These are phyloP conservation scores for Oryza meridionalis DNA, from an alignment of 176 grass and related monocot genomes.

Conservation along the genomic window DNA sequence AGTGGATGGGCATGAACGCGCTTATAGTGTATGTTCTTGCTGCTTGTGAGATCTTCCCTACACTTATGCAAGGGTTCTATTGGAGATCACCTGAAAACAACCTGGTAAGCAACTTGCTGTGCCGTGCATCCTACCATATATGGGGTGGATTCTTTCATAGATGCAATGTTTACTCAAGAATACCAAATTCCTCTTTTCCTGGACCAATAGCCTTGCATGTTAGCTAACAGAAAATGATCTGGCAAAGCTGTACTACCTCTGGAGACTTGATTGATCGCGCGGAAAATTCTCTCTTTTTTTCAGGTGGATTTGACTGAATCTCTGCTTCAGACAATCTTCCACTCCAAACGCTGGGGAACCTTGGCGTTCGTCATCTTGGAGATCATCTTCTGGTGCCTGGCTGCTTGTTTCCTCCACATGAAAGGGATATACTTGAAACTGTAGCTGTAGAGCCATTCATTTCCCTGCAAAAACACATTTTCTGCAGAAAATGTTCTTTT, in stretches of 20 bases:
- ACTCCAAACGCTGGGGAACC: constrained; percentile 76
- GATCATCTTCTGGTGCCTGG: constrained; percentile 88
- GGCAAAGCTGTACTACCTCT: background rate
- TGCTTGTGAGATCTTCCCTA: constrained; percentile 75
- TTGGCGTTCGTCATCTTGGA: constrained; percentile 75
- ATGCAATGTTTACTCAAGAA: background rate
- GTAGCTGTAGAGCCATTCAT: constrained; percentile 48
- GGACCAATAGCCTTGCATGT: background rate
- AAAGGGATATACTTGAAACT: constrained; percentile 83
- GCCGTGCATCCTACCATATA: background rate
- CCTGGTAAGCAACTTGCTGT: constrained; percentile 55
- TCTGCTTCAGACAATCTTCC: constrained; percentile 55
- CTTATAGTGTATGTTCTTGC: constrained; percentile 87
- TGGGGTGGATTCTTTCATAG: background rate
- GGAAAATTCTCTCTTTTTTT: constrained; percentile 5
- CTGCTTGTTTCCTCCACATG: constrained; percentile 66
- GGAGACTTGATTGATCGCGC: background rate
- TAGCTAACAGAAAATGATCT: constrained; percentile 3
- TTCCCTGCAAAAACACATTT: background rate
- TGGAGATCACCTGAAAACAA: constrained; percentile 79
- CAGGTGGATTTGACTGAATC: constrained; percentile 79
- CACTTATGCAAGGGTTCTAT: constrained; percentile 87
- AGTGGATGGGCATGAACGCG: constrained; percentile 97
- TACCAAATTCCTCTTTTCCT: background rate
- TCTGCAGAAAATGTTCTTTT: background rate